These are phyloP conservation scores for Amphirosellinia nigrospora DNA, from an alignment of 495 filamentous ascomycete species.

Conservation along the genomic window DNA sequence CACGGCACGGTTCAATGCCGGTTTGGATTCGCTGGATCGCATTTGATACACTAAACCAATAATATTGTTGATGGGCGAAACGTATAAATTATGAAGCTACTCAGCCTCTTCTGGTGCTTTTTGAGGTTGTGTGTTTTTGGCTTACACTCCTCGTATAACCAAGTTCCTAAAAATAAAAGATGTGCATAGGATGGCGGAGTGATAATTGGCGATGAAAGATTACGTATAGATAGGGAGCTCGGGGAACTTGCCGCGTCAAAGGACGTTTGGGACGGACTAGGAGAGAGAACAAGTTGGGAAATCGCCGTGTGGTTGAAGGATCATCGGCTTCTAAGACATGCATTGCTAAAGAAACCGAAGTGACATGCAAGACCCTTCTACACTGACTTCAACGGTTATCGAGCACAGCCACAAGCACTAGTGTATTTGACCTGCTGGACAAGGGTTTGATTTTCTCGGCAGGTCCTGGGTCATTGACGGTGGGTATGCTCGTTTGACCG, in stretches of 20 bases:
- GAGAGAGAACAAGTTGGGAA: conserved; percentile 3
- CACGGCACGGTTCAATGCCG: conserved; percentile 7
- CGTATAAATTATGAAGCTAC: not conserved
- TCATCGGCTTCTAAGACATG: conserved; percentile 3
- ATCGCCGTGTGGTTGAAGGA: conserved; percentile 12
- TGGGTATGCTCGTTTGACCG: not conserved
- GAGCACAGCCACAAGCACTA: conserved; percentile 19
- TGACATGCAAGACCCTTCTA: not conserved
- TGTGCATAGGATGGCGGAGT: not conserved
- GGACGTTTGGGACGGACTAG: not conserved
- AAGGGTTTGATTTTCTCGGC: not conserved
- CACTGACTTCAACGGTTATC: not conserved
- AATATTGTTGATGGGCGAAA: not conserved
- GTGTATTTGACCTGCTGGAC: conserved; percentile 3
- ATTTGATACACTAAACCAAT: not conserved
- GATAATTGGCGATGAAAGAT: conserved; percentile 6
- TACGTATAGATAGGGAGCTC: not conserved
- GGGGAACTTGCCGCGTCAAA: conserved; percentile 9
- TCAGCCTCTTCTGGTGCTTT: not conserved
- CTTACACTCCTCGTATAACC: not conserved
- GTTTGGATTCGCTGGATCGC: not conserved
- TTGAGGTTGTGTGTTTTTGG: conserved; percentile 1
- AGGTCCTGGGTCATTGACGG: not conserved
- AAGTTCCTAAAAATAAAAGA: conserved; percentile 14
- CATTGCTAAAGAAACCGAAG: conserved; percentile 19